Evolutionary conservation across 2,329 filamentous ascomycete genomes (phyloP), one percentile per base, ranked within the genome.

Genomic region (Neofusicoccum kwambonambiense): DNA sequence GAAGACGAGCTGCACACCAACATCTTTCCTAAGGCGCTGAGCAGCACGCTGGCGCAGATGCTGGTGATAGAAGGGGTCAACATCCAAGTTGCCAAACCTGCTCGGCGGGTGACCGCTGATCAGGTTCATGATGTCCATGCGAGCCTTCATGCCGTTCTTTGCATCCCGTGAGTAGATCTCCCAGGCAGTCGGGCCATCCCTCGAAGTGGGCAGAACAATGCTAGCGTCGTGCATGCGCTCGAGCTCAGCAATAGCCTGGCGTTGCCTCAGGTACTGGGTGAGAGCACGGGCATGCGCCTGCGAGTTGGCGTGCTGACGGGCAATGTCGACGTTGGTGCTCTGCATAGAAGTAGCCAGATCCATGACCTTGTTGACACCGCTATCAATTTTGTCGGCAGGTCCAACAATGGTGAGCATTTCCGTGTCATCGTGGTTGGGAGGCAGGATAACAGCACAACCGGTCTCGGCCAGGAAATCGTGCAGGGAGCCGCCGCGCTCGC

Each of bases 381-480:
- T 83, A 67, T 90, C 84, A 64, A 98, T 87, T 71, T 87, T 87
- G 68, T 90, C 86, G 7, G 88, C 80, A 17, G 90, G 92, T 3
- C 95, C 95, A 68, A 96, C 88, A 68, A 99, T 87, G 35, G 92
- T 94, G 52, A 98, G 86, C 47, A 87, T 88, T 72, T 97, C 92
- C 52, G 92, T 91, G 65, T 95, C 91, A 62, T 91, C 88, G 27
- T 89, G 87, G 31, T 84, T 84, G 7, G 92, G 86, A 62, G 89
- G 94, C 51, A 98, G 79, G 65, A 98, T 86, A 66, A 98, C 89
- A 49, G 90, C 87, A 78, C 95, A 99, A 68, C 94, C 94, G 65
- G 95, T 98, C 73, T 97, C 88, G 51, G 89, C 85, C 69, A 97
- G 88, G 82, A 99, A 97, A 51, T 97, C 88, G 65, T 97, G 88